These are phyloP conservation scores for Cunninghamia lanceolata DNA, from an alignment of 75 land plant species.

Conservation along the genomic window DNA sequence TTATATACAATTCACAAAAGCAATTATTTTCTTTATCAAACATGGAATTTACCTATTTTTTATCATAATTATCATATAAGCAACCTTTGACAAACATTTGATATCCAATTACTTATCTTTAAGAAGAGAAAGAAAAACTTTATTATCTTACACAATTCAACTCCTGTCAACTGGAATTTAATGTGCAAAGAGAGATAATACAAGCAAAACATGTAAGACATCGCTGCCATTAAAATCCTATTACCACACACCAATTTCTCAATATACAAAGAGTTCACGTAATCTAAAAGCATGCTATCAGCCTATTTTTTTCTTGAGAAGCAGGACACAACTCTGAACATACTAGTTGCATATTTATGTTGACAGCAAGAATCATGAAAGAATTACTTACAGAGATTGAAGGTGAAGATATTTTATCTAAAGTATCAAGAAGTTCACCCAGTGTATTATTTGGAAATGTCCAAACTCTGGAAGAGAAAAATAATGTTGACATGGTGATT, in stretches of 20 bases:
- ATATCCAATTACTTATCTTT: no score
- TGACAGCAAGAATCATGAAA: background rate
- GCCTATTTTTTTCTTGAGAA: background rate
- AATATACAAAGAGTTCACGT: background rate
- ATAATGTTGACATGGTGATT: background rate
- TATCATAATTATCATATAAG: no score
- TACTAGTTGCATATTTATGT: background rate
- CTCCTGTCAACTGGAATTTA: background rate
- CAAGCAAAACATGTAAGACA: background rate
- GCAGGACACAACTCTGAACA: background rate
- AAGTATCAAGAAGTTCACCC: slow-evolving; percentile 28
- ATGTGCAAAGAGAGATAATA: background rate
- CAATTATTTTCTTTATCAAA: no score
- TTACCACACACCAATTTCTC: background rate
- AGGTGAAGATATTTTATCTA: slow-evolving; percentile 22
- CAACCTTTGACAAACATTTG: no score
- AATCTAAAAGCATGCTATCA: background rate
- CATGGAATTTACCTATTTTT: no score
- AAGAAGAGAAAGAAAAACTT: no score
- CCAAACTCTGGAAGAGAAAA: slow-evolving; percentile 29
- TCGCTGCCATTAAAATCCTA: background rate
- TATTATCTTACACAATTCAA: no score
- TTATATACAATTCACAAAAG: no score
- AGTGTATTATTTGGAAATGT: slow-evolving; percentile 25
- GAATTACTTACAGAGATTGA: slow-evolving; percentile 18